phyloP scores from a whole-genome alignment of 352 stramenopile species.

The Hyaloperonospora arabidopsidis region DNA sequence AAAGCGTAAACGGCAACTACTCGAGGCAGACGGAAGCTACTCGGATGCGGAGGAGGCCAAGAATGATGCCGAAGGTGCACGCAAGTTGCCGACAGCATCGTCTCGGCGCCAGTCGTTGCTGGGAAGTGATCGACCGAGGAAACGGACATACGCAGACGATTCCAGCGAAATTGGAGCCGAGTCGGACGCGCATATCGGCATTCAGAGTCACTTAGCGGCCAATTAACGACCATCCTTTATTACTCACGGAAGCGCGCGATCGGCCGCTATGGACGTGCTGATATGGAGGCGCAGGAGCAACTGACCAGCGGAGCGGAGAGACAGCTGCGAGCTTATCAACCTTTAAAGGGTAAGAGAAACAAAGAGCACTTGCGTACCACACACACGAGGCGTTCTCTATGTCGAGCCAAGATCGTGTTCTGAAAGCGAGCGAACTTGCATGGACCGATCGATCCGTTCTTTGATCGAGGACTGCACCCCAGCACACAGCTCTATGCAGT shows the following conservation, averaged over 20 bases:
- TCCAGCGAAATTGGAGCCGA: slow-evolving; percentile 47
- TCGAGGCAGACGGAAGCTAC: slow-evolving; percentile 6
- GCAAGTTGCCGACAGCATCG: slow-evolving; percentile 9
- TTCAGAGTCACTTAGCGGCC: slow-evolving; percentile 5
- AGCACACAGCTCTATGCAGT: too few relatives aligned
- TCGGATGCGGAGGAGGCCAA: slow-evolving; percentile 17
- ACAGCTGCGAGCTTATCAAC: not conserved
- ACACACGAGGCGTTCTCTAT: slow-evolving; percentile 1
- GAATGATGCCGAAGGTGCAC: slow-evolving; percentile 11
- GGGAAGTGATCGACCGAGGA: slow-evolving; percentile 33
- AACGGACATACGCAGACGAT: slow-evolving; percentile 40
- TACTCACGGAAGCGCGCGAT: slow-evolving; percentile 1
- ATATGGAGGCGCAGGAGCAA: slow-evolving; percentile 8
- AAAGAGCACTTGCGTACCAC: not conserved
- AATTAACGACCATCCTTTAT: slow-evolving; percentile 5
- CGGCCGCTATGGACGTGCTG: not conserved
- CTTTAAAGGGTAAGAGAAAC: too few relatives aligned
- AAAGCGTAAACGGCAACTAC: slow-evolving; percentile 37
- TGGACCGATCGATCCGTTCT: too few relatives aligned
- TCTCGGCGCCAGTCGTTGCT: slow-evolving; percentile 44
- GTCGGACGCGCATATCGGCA: slow-evolving; percentile 35
- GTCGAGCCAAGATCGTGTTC: slow-evolving; percentile 16
- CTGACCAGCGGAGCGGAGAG: slow-evolving; percentile 12
- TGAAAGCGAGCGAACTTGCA: too few relatives aligned
- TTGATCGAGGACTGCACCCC: too few relatives aligned